Evolutionary conservation across 495 filamentous ascomycete species (phyloP), one percentile per base, ranked within the genome.

Genomic region (Neurospora sp.): DNA sequence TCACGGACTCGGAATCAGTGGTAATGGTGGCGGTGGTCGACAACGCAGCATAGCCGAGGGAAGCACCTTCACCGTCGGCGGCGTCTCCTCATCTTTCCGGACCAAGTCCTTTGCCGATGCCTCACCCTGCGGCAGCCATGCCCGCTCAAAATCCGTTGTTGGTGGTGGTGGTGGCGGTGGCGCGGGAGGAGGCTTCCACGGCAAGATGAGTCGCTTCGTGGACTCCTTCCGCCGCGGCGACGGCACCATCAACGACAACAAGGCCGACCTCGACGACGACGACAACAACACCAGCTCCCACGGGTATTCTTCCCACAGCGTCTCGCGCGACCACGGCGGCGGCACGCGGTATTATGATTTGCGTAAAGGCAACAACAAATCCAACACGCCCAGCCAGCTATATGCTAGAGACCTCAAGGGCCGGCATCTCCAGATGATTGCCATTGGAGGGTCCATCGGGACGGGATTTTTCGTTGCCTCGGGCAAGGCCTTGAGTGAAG

Each of bases 341-440:
- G 77, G 75, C 38, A 69, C 37, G 42, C 72, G 79, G 20, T 80
- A 78, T 74, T 80, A 77, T 45, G 79, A 80, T 73, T 22, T 79
- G 35, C 75, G 72, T 27, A 37, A 59, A 14, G 79, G 78, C 16
- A 77, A 65, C 47, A 35, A 41, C 68, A 75, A 76, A 45, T 0
- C 3, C 12, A 35, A 35, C 53, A 79, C 78, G 68, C 78, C 79
- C 22, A 77, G 74, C 72, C 76, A 76, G 37, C 70, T 78, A n/a
- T 85, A 98, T 39, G 87, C 91, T 68, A 85, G 96, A 72, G 87
- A 86, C 75, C 80, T 98, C 68, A 96, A 96, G 82, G 89, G 90
- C 6, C 87, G 94, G 20, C 94, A 98, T 82, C 80, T 97, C 77
- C 94, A 97, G 85, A 97, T 97, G 94, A 97, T 97, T 83, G 94